phyloP scores from a whole-genome alignment of 1,139 yeast species.

The Yamadazyma mexicana region DNA sequence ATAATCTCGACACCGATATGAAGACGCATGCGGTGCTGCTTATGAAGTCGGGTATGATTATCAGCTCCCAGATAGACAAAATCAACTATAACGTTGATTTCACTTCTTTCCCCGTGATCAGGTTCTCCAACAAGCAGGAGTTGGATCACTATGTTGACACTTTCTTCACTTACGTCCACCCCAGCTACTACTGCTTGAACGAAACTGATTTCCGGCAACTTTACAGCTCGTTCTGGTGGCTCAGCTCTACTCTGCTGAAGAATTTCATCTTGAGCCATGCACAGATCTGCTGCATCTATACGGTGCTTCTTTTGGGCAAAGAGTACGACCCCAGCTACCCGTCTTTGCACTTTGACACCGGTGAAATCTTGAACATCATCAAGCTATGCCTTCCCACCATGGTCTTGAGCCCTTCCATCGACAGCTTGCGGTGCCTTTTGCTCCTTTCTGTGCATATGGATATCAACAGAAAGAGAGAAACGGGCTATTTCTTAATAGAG shows the following conservation, averaged over 20 bases:
- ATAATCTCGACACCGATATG: slow-evolving; percentile 1
- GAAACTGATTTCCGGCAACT: slow-evolving; percentile 20
- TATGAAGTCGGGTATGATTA: not conserved
- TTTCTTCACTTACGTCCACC: slow-evolving; percentile 43
- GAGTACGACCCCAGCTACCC: not conserved
- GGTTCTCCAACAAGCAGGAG: slow-evolving; percentile 18
- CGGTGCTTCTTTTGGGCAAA: slow-evolving; percentile 27
- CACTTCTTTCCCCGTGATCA: not conserved
- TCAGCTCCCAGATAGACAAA: slow-evolving; percentile 2
- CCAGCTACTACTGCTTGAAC: slow-evolving; percentile 38
- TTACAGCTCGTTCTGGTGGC: slow-evolving; percentile 3
- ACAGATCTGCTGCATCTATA: slow-evolving; percentile 3
- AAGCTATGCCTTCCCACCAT: slow-evolving; percentile 39
- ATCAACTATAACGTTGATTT: slow-evolving; percentile 2
- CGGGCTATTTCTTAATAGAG: slow-evolving; percentile 41
- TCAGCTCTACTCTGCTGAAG: not conserved
- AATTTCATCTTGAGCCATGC: not conserved
- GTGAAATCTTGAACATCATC: slow-evolving; percentile 19
- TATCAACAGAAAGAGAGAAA: slow-evolving; percentile 40
- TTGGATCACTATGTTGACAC: slow-evolving; percentile 32
- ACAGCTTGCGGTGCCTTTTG: slow-evolving; percentile 38
- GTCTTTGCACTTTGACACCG: not conserved
- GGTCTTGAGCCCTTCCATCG: slow-evolving; percentile 38
- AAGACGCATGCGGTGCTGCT: not conserved
- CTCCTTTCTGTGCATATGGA: slow-evolving; percentile 40